Conservation (phyloP, 768 basidiomycete genomes). For the Termitomyces bulborhizus region DNA sequence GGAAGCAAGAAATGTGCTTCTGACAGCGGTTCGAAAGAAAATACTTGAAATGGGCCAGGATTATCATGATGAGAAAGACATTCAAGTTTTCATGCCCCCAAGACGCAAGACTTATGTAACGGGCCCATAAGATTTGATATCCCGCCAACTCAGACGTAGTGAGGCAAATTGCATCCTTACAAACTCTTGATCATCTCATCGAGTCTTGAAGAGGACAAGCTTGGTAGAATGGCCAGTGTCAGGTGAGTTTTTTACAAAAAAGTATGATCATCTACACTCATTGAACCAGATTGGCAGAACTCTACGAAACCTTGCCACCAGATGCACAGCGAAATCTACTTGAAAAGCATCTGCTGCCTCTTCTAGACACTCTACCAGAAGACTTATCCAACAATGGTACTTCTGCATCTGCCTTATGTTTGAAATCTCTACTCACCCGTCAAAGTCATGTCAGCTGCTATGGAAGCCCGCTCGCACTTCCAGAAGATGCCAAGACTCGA, state of each 20-base stretch:
- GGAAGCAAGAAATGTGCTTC: too few relatives aligned
- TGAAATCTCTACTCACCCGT: neutral
- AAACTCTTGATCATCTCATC: neutral
- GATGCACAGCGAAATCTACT: constrained; percentile 46
- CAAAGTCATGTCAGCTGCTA: constrained; percentile 31
- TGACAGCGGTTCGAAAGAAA: too few relatives aligned
- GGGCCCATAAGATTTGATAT: too few relatives aligned
- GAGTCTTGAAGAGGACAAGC: neutral
- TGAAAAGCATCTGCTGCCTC: constrained; percentile 40
- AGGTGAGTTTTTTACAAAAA: neutral
- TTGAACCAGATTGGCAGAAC: constrained; percentile 33
- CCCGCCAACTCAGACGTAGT: too few relatives aligned
- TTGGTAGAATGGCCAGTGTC: neutral
- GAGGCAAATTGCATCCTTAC: too few relatives aligned
- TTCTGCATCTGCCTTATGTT: neutral
- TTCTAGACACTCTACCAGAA: constrained; percentile 38
- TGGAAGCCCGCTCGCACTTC: constrained; percentile 30
- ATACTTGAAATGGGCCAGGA: too few relatives aligned
- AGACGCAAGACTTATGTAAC: too few relatives aligned
- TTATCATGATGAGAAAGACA: too few relatives aligned
- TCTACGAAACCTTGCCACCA: constrained; percentile 46
- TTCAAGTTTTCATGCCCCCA: too few relatives aligned
- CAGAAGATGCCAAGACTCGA: constrained; percentile 42
- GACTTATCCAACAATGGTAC: constrained; percentile 31
- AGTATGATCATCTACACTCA: neutral